Evolutionary conservation across 75 land plant species (phyloP).

Genomic region (Isoetes taiwanensis): DNA sequence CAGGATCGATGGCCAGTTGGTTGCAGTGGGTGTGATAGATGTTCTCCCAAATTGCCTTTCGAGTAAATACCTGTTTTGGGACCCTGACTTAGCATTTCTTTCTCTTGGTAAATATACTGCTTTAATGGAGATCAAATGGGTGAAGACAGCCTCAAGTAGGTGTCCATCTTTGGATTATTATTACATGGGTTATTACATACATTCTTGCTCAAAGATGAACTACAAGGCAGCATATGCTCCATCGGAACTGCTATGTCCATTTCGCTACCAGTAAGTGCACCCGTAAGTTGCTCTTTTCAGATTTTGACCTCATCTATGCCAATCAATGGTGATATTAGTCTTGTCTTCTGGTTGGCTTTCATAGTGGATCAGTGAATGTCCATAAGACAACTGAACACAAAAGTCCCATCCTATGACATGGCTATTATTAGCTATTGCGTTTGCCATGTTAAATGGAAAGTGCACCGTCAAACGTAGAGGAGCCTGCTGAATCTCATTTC

Average conservation of each 20-base stretch:
- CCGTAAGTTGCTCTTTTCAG: not conserved
- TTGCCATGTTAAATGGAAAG: too few species aligned
- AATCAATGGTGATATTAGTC: not conserved
- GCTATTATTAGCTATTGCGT: too few species aligned
- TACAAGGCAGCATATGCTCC: constrained; percentile 88
- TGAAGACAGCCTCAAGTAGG: constrained; percentile 36
- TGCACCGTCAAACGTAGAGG: too few species aligned
- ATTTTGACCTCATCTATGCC: not conserved
- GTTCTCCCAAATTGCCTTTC: constrained; percentile 91
- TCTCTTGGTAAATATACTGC: constrained; percentile 93
- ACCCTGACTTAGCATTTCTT: constrained; percentile 76
- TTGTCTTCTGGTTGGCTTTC: not conserved
- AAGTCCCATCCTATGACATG: too few species aligned
- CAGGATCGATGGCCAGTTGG: constrained; percentile 65
- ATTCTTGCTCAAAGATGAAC: constrained; percentile 91
- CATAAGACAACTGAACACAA: too few species aligned
- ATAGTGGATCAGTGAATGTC: not conserved
- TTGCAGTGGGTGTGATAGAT: constrained; percentile 96
- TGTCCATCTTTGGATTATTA: constrained; percentile 71
- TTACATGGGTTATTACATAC: constrained; percentile 95
- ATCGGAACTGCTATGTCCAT: constrained; percentile 94
- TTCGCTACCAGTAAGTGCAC: constrained; percentile 63
- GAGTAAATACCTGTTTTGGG: constrained; percentile 96
- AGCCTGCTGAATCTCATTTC: too few species aligned
- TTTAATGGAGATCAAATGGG: constrained; percentile 77